Percentiles rank a stretch among this genome's conserved stretches.
Conservation (phyloP, 2,329 filamentous ascomycete genomes). For the Sporothrix humicola region DNA sequence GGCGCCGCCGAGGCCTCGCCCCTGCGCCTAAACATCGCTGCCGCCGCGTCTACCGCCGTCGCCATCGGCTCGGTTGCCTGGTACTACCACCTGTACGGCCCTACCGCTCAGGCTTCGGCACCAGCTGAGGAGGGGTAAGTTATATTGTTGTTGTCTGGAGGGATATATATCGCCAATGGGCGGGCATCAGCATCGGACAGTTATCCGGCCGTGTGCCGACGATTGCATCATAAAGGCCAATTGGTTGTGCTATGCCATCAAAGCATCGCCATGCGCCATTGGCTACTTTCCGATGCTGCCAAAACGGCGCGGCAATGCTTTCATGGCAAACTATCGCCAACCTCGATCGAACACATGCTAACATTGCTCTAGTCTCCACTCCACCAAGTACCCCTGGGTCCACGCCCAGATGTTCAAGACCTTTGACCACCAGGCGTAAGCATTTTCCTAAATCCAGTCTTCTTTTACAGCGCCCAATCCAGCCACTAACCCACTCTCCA, state of each 20-base stretch:
- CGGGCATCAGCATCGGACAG: neutral
- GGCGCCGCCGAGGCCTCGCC: constrained; percentile 71
- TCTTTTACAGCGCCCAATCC: constrained; percentile 51
- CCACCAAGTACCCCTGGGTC: constrained; percentile 93
- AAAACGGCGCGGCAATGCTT: neutral
- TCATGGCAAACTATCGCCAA: neutral
- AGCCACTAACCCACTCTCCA: constrained; percentile 46
- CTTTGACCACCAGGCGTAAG: constrained; percentile 96
- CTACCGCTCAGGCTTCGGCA: constrained; percentile 85
- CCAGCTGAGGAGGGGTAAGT: constrained; percentile 98
- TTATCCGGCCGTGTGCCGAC: constrained; percentile 6
- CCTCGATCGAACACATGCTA: neutral
- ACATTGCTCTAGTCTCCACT: constrained; percentile 72
- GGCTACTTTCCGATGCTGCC: constrained; percentile 43
- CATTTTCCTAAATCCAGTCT: constrained; percentile 47
- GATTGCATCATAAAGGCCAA: neutral
- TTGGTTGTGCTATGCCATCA: neutral
- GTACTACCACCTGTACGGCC: constrained; percentile 97
- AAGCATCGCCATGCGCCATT: neutral
- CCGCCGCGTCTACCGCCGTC: constrained; percentile 82
- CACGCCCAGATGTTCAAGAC: constrained; percentile 92
- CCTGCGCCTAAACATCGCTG: constrained; percentile 84
- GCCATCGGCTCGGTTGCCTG: constrained; percentile 90
- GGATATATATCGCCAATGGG: neutral
- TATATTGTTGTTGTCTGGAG: neutral